Conservation (phyloP, 2,329 filamentous ascomycete species). For the Pseudogymnoascus sp. region DNA sequence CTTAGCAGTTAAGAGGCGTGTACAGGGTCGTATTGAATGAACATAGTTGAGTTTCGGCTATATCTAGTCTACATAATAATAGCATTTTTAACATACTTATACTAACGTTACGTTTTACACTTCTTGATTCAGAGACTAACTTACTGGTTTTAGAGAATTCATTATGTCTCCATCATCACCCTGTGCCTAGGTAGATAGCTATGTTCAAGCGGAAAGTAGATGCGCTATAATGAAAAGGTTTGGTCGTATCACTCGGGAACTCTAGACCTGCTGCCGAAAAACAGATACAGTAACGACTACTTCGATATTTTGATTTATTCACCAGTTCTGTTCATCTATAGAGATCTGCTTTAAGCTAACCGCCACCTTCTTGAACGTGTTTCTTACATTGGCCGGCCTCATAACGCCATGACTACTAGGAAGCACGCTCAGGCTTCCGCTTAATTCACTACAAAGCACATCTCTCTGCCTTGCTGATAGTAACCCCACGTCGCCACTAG, state of each 20-base stretch:
- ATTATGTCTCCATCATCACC: neutral
- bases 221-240: neutral
- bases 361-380: neutral
- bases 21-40: neutral
- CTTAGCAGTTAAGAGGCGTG: neutral
- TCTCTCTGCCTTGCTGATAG: neutral
- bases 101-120: neutral
- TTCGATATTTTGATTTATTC: neutral
- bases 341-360: neutral
- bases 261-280: neutral
- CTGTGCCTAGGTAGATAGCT: neutral
- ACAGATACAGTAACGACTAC: neutral
- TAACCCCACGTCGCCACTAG: neutral
- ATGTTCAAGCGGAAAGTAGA: neutral
- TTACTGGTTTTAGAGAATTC: neutral
- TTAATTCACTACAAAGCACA: conserved; percentile 6
- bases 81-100: neutral
- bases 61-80: neutral
- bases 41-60: neutral
- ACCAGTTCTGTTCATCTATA: neutral
- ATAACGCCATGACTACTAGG: neutral
- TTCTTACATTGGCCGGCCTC: neutral
- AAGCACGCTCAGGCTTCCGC: neutral
- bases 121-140: neutral
- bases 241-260: neutral